Evolutionary conservation across 768 basidiomycete species (phyloP), one percentile per base, ranked within the genome.

Genomic region (Suillus weaverae): DNA sequence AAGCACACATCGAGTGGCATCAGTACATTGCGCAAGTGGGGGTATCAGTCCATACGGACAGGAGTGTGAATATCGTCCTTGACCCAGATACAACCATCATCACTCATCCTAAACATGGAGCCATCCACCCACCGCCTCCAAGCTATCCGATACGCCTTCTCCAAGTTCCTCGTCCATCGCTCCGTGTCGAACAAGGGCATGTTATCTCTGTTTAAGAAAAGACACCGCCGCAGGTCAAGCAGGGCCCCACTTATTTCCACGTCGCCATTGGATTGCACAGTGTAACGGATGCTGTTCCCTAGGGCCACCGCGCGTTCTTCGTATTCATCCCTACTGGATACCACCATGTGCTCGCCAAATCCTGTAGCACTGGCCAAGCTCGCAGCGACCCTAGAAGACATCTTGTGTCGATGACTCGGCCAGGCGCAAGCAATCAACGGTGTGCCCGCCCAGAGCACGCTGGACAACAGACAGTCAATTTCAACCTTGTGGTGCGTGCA

Each of bases 381-480:
- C 26, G 84, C 81, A 4, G 77, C 83, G 33, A 85, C 84, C 8
- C 84, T 78, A 20, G 82, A 83, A 62, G 79, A 81, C 82, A 85
- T 84, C 69, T 83, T 85, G 67, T 81, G 75, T 44, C 69, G 65
- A 64, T 84, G 78, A 63, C 74, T 78, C 8, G 83, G 81, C 75
- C 73, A 84, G 22, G 76, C 62, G 51, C 75, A 77, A n/a, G 84
- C 83, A 35, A 85, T 68, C 43, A 85, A 75, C 35, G 84, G 84
- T 2, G 84, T 85, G 10, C 84, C 83, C 0, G 81, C 76, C 84
- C 83, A 84, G 32, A 85, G 72, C 39, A 84, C 80, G 69, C 82
- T 83, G 69, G 43, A 50, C 20, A 32, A 33, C 11, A 32, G 51
- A 22, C n/a, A 44, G 54, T 66, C 38, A 67, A 64, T 57, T 18